Evolutionary conservation across 2,329 filamentous ascomycete species (phyloP).

Genomic region (Hypoxylon sp.): DNA sequence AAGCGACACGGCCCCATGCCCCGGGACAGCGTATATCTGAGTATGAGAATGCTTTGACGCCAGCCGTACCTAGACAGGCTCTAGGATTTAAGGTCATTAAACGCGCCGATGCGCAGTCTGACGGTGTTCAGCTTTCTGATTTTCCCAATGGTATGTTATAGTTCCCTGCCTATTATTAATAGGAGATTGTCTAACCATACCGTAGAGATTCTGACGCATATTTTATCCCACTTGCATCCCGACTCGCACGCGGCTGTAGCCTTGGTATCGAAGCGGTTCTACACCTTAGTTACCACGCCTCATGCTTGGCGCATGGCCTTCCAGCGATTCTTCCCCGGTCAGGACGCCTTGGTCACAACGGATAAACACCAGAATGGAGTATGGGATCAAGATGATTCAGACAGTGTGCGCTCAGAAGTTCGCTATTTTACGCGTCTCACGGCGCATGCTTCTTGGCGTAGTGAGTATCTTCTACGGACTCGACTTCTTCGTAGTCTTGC

Average conservation of each 20-base stretch:
- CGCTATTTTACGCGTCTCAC: constrained; percentile 88
- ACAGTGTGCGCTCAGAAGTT: constrained; percentile 76
- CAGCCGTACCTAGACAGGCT: constrained; percentile 62
- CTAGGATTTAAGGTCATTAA: constrained; percentile 71
- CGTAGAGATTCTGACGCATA: constrained; percentile 90
- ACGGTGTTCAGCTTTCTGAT: constrained; percentile 63
- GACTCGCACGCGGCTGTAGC: constrained; percentile 86
- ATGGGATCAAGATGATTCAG: constrained; percentile 64
- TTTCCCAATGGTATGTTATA: constrained; percentile 84
- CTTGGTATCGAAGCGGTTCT: constrained; percentile 89
- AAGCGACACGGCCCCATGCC: constrained; percentile 50
- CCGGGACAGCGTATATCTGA: constrained; percentile 70
- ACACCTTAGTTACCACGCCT: constrained; percentile 87
- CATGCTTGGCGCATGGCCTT: constrained; percentile 97
- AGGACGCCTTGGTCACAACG: constrained; percentile 66
- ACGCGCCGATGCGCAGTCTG: constrained; percentile 58
- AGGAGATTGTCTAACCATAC: constrained; percentile 46
- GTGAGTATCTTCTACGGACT: constrained; percentile 92
- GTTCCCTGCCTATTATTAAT: constrained; percentile 27
- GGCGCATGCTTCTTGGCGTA: constrained; percentile 90
- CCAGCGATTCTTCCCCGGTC: constrained; percentile 88
- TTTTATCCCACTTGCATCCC: constrained; percentile 90
- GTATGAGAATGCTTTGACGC: constrained; percentile 72
- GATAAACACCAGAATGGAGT: constrained; percentile 57
- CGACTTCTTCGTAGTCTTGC: constrained; percentile 84